phyloP scores from a whole-genome alignment of 139 green algal species.

The Chlamydomonas sp. region DNA sequence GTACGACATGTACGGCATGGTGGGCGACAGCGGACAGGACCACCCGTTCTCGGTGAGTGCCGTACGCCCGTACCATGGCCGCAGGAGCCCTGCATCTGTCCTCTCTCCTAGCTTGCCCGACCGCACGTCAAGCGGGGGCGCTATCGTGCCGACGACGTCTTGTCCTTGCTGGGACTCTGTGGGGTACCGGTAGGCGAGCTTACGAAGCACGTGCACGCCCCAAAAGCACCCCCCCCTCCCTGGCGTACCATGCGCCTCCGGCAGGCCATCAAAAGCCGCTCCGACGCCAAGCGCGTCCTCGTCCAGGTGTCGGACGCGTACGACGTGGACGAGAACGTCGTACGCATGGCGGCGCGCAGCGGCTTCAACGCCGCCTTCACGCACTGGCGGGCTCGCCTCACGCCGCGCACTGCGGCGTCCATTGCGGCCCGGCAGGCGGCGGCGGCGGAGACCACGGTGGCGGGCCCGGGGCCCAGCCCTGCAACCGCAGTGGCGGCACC shows the following conservation, averaged over 20 bases:
- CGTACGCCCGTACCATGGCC: no score
- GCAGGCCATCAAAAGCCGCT: constrained; percentile 10
- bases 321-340: constrained; percentile 21
- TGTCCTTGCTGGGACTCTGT: no score
- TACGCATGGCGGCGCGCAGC: background rate
- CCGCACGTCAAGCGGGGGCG: no score
- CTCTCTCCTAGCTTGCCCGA: no score
- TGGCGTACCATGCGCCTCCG: background rate
- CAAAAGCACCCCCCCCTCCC: no score
- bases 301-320: background rate
- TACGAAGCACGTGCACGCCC: no score
- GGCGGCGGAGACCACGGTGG: background rate
- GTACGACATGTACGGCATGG: constrained; percentile 8
- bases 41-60: background rate
- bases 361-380: constrained; percentile 8
- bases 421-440: background rate
- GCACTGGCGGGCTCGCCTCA: constrained; percentile 17
- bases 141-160: no score
- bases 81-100: no score
- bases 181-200: no score
- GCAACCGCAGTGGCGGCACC: background rate
- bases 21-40: background rate
- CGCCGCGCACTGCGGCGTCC: background rate
- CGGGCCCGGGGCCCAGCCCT: background rate
- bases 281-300: constrained; percentile 16